phyloP scores from a whole-genome alignment of 129 eudicot species.

The Helianthus annuus region HanXRQr2.0-SUNRISE NC_035448.2:12734673-12735172 shows the following conservation, averaged over 20 bases:
- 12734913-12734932: background rate
- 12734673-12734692: constrained; percentile 45
- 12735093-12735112: too few species aligned
- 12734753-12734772: constrained; percentile 52
- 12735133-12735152: too few species aligned
- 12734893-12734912: background rate
- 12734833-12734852: constrained; percentile 51
- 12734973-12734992: background rate
- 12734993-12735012: background rate
- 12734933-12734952: background rate
- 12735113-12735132: too few species aligned
- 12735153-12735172: too few species aligned
- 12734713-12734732: constrained; percentile 26
- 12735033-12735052: too few species aligned
- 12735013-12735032: background rate
- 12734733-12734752: constrained; percentile 34
- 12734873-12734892: background rate
- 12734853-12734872: background rate
- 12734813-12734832: constrained; percentile 41
- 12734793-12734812: constrained; percentile 40
- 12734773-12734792: constrained; percentile 39
- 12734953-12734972: background rate
- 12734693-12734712: constrained; percentile 37
- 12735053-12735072: too few species aligned
- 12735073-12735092: too few species aligned